A percentile compares a stretch with the other conserved stretches of the same genome.
These are phyloP conservation scores for Tubosaeta sp. DNA, from an alignment of 768 basidiomycete genomes.

Conservation along the genomic window DNA sequence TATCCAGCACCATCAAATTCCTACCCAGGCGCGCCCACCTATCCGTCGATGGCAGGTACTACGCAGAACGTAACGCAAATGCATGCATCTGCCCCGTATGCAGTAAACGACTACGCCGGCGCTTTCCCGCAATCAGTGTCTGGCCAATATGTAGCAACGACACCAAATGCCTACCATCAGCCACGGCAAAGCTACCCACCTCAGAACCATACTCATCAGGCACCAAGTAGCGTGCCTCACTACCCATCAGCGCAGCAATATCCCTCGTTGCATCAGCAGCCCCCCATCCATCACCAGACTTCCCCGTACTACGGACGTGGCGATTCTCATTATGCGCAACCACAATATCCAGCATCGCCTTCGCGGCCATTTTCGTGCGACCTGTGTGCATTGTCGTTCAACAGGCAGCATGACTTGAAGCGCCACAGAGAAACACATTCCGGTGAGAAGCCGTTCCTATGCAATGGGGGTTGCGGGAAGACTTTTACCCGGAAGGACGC, in stretches of 20 bases:
- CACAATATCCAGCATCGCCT: conserved; percentile 57
- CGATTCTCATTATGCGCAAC: conserved; percentile 20
- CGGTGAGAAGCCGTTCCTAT: conserved; percentile 79
- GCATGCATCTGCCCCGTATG: conserved; percentile 22
- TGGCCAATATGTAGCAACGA: conserved; percentile 17
- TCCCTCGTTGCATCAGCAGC: conserved; percentile 22
- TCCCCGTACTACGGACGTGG: conserved; percentile 35
- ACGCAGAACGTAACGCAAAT: conserved; percentile 19
- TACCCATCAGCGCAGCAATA: conserved; percentile 28
- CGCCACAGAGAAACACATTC: conserved; percentile 82
- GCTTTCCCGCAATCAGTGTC: conserved; percentile 13
- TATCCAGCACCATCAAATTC: conserved; percentile 20
- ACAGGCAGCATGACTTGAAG: conserved; percentile 81
- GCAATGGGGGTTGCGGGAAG: conserved; percentile 82
- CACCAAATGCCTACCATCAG: conserved; percentile 19
- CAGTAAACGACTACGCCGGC: conserved; percentile 18
- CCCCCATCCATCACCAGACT: conserved; percentile 16
- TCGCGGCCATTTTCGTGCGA: conserved; percentile 63
- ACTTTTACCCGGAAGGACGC: conserved; percentile 87
- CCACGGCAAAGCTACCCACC: conserved; percentile 26
- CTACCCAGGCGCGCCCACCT: conserved; percentile 19
- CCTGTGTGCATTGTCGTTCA: conserved; percentile 77
- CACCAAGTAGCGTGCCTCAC: conserved; percentile 32
- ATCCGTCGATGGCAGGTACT: conserved; percentile 13
- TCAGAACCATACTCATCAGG: conserved; percentile 26